These are phyloP conservation scores for Diaporthe nobilis DNA, from an alignment of 2,329 filamentous ascomycete genomes.

Conservation along the genomic window DNA sequence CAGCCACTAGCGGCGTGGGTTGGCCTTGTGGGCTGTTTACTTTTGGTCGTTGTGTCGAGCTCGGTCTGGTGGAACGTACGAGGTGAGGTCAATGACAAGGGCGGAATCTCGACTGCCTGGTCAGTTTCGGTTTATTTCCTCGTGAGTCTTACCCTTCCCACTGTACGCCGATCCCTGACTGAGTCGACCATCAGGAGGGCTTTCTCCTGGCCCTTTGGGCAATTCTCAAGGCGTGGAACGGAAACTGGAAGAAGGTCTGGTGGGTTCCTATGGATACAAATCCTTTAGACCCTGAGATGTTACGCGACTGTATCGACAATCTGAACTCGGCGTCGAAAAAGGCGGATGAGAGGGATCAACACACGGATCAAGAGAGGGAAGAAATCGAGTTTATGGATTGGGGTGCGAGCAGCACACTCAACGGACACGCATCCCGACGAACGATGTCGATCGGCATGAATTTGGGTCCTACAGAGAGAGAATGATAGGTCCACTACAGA, in stretches of 20 bases:
- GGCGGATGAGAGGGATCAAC: neutral
- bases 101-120: slow-evolving; percentile 18
- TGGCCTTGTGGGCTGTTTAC: slow-evolving; percentile 29
- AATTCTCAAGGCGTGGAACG: slow-evolving; percentile 12
- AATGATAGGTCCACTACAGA: too few species aligned
- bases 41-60: slow-evolving; percentile 31
- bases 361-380: too few species aligned
- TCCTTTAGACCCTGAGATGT: slow-evolving; percentile 16
- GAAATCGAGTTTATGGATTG: too few species aligned
- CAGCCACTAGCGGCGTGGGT: slow-evolving; percentile 34
- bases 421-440: too few species aligned
- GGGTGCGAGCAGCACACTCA: too few species aligned
- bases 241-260: slow-evolving; percentile 17
- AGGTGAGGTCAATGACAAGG: neutral
- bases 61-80: slow-evolving; percentile 34
- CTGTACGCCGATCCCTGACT: neutral
- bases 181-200: neutral
- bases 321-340: slow-evolving; percentile 17
- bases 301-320: slow-evolving; percentile 9
- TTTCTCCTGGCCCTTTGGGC: slow-evolving; percentile 8
- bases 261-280: slow-evolving; percentile 23
- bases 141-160: neutral
- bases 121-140: slow-evolving; percentile 29
- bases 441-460: too few species aligned
- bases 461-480: too few species aligned